A percentile compares a stretch with the other conserved stretches of the same genome.
These are phyloP conservation scores for Tolypocladium ophioglossoides DNA, from an alignment of 2,329 filamentous ascomycete genomes.

Conservation along the genomic window DNA sequence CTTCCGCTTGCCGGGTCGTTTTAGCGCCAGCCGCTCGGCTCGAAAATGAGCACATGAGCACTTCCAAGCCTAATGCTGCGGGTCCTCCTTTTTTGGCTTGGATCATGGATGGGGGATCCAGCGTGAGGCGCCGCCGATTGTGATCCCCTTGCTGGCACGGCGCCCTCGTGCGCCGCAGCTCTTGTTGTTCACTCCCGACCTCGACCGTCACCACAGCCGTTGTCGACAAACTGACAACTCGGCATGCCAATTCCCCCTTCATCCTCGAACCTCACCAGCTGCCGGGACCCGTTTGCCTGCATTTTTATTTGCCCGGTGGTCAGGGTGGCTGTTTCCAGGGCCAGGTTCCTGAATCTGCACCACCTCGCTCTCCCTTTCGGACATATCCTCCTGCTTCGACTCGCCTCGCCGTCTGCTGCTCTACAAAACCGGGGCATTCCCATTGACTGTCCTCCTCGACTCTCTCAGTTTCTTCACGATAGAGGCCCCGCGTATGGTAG, in stretches of 20 bases:
- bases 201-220: background rate
- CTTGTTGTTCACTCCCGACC: background rate
- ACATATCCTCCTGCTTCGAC: background rate
- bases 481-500: background rate
- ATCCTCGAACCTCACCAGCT: background rate
- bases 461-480: background rate
- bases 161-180: background rate
- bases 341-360: conserved; percentile 1
- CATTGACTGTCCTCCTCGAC: background rate
- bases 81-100: conserved; percentile 12
- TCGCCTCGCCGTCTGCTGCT: background rate
- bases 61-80: conserved; percentile 26
- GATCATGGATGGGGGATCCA: background rate
- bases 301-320: background rate
- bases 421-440: background rate
- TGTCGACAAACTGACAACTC: background rate
- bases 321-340: background rate
- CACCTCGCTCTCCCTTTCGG: background rate
- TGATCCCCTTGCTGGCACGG: background rate
- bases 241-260: background rate
- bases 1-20: conserved; percentile 13
- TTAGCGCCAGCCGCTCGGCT: conserved; percentile 30
- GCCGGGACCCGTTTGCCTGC: background rate
- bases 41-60: conserved; percentile 37
- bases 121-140: background rate